Evolutionary conservation across 192 early-diverging fungal genomes (phyloP).

Genomic region (Funneliformis geosporum): DNA sequence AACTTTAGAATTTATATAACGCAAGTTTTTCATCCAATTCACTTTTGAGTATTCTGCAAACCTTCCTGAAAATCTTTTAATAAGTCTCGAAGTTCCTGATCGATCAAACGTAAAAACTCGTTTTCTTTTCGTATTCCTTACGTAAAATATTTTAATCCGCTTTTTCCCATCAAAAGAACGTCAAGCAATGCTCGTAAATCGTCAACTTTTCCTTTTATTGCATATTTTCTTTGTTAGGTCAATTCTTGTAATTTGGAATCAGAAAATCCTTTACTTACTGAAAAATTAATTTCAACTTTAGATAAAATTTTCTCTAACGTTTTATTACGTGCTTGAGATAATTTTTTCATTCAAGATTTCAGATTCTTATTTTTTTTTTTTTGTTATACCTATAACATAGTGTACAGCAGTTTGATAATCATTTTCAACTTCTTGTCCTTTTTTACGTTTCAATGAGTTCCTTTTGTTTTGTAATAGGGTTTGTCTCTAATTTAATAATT

Average conservation of each 20-base stretch:
- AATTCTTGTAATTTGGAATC: constrained; percentile 26
- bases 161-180: constrained; percentile 5
- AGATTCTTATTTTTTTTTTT: constrained; percentile 24
- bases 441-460: constrained; percentile 26
- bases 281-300: constrained; percentile 41
- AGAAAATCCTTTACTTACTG: constrained; percentile 14
- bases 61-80: neutral
- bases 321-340: constrained; percentile 29
- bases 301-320: constrained; percentile 40
- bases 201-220: neutral
- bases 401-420: constrained; percentile 47
- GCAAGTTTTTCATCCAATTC: constrained; percentile 16
- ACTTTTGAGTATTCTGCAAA: neutral
- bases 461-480: neutral
- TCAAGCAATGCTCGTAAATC: constrained; percentile 8
- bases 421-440: constrained; percentile 40
- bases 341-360: constrained; percentile 5
- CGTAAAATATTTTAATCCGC: constrained; percentile 21
- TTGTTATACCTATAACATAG: constrained; percentile 38
- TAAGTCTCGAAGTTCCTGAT: constrained; percentile 10
- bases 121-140: constrained; percentile 27
- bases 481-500: constrained; percentile 24
- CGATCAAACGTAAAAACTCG: neutral
- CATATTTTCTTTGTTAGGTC: neutral
- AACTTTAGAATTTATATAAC: neutral